phyloP scores from a whole-genome alignment of 176 grass and related monocot species.

The Aegilops longissima region DNA sequence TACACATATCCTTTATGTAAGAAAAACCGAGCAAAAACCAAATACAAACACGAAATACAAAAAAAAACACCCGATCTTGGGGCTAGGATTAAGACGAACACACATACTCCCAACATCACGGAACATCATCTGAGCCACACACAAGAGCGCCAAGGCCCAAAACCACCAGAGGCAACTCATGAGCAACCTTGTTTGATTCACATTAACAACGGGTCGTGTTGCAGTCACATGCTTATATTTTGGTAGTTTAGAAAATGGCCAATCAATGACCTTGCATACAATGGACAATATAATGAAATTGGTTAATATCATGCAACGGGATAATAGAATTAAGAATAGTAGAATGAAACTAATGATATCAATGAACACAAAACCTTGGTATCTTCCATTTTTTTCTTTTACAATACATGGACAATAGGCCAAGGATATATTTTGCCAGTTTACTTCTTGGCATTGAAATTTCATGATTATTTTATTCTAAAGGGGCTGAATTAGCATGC shows the following conservation, averaged over 20 bases:
- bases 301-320: neutral
- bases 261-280: neutral
- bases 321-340: neutral
- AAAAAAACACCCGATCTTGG: neutral
- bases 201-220: neutral
- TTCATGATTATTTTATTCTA: neutral
- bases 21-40: neutral
- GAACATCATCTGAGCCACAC: neutral
- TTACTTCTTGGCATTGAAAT: neutral
- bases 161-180: neutral
- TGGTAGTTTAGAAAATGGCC: neutral
- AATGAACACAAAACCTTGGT: neutral
- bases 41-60: neutral
- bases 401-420: neutral
- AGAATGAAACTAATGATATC: neutral
- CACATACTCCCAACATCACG: neutral
- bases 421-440: neutral
- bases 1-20: neutral
- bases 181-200: neutral
- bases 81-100: neutral
- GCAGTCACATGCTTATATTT: neutral
- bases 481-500: neutral
- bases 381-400: neutral
- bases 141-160: neutral
- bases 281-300: neutral